phyloP scores from a whole-genome alignment of 2,329 filamentous ascomycete species.

The Blumeriella jaapii region DNA sequence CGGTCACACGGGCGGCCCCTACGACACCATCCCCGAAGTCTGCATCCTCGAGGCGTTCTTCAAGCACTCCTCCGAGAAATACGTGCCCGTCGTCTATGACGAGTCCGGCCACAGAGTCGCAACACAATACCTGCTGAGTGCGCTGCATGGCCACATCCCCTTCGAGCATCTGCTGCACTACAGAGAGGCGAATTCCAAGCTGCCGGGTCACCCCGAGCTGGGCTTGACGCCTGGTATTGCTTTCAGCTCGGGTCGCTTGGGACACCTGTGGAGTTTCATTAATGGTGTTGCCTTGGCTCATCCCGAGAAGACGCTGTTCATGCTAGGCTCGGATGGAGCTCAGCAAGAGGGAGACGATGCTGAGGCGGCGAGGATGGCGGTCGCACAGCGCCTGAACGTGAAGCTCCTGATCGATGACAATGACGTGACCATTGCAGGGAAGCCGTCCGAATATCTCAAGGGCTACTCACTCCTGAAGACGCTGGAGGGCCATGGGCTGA shows the following conservation, averaged over 20 bases:
- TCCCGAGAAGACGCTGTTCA: conserved; percentile 28
- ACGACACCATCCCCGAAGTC: conserved; percentile 31
- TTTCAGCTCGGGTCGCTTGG: conserved; percentile 31
- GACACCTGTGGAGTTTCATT: conserved; percentile 31
- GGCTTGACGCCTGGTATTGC: conserved; percentile 30
- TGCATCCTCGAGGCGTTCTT: conserved; percentile 30
- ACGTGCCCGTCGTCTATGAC: conserved; percentile 28
- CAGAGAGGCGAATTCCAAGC: conserved; percentile 30
- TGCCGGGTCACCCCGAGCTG: conserved; percentile 31
- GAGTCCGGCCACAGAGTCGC: conserved; percentile 32
- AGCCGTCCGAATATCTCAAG: conserved; percentile 30
- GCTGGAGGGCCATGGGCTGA: conserved; percentile 29
- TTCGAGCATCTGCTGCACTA: conserved; percentile 32
- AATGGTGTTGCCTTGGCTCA: conserved; percentile 31
- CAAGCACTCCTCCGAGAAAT: conserved; percentile 26
- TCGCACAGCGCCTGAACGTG: conserved; percentile 29
- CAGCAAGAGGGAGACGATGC: conserved; percentile 32
- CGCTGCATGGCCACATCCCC: conserved; percentile 28
- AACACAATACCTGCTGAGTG: conserved; percentile 30
- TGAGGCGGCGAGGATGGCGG: conserved; percentile 30
- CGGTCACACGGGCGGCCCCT: conserved; percentile 31
- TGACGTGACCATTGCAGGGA: conserved; percentile 31
- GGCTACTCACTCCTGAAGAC: conserved; percentile 28
- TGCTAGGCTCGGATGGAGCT: conserved; percentile 31
- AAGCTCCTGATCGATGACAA: conserved; percentile 32